Conservation (phyloP, 2,329 filamentous ascomycete species). For the Byssochlamys sp. region DNA sequence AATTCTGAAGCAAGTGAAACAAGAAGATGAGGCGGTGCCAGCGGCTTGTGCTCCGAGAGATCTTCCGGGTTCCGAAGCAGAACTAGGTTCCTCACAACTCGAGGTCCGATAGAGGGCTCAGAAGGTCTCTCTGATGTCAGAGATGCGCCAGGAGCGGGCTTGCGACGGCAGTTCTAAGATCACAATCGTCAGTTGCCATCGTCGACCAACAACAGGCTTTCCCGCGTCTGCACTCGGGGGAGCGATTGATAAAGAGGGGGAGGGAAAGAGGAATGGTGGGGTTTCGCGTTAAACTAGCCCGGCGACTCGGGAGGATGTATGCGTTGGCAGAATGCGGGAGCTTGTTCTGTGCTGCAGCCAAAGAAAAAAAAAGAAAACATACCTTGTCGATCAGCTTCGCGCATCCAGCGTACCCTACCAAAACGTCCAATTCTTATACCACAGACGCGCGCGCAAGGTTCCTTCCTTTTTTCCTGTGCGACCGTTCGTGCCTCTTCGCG, state of each 20-base stretch:
- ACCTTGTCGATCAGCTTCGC: conserved; percentile 24
- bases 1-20: conserved; percentile 4
- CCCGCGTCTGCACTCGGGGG: conserved; percentile 1
- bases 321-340: conserved; percentile 30
- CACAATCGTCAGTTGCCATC: conserved; percentile 4
- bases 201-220: conserved; percentile 1
- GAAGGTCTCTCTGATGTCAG: conserved; percentile 17
- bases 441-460: conserved; percentile 6
- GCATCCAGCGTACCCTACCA: conserved; percentile 17
- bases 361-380: conserved; percentile 17
- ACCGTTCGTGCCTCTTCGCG: not conserved
- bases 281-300: conserved; percentile 20
- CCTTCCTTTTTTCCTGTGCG: not conserved
- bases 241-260: conserved; percentile 13
- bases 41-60: conserved; percentile 10
- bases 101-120: conserved; percentile 3
- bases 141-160: conserved; percentile 12
- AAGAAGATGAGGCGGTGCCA: conserved; percentile 21
- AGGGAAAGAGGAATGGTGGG: conserved; percentile 11
- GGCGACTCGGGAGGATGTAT: conserved; percentile 25
- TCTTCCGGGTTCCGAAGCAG: conserved; percentile 5
- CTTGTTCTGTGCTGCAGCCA: conserved; percentile 18
- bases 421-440: conserved; percentile 8
- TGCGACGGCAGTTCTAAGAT: conserved; percentile 17
- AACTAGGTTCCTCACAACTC: not conserved